Evolutionary conservation across 2,329 filamentous ascomycete genomes (phyloP), one percentile per base, ranked within the genome.

Genomic region (Raffaelea arxii): DNA sequence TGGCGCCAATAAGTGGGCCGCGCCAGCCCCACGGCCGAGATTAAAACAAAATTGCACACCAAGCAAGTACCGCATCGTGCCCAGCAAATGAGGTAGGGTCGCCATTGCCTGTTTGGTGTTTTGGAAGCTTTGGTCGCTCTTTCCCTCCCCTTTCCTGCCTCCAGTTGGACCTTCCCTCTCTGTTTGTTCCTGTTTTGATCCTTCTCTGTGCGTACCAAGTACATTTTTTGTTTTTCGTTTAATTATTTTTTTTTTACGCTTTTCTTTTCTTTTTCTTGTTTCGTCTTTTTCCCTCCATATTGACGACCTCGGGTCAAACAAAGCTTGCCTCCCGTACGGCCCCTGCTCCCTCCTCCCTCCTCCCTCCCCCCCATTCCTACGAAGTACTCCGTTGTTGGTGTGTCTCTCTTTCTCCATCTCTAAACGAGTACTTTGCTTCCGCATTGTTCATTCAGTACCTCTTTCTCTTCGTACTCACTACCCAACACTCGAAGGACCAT

Each of bases 1-100:
- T 46, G 46, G 46, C 48, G 32, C 11, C 9, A 18, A 41, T 39
- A 12, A 49, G 51, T 53, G 51, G 51, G 39, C 27, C 51, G 9
- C 11, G 2, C 22, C 36, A 42, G 49, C 46, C 49, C 51, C 51
- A 52, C 43, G 51, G 46, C 36, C 44, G 47, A 51, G 49, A 53
- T 53, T 53, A 53, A 51, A 49, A 48, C 49, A 46, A 53, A 51
- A 51, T 53, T 51, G 35, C 51, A 49, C 39, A 40, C 40, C 44
- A 36, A 43, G 12, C 44, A 45, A 43, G 38, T 44, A 41, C 41
- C 46, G 41, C 41, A 36, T 39, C 6, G 25, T 36, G 35, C 19
- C 46, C 35, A 43, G 46, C 41, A 43, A 47, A 39, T 40, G 46
- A 47, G 36, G 40, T 35, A 44, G 41, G 46, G 46, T 32, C 46